Conservation (phyloP, 352 stramenopile genomes). For the Phytophthora pinifolia region DNA sequence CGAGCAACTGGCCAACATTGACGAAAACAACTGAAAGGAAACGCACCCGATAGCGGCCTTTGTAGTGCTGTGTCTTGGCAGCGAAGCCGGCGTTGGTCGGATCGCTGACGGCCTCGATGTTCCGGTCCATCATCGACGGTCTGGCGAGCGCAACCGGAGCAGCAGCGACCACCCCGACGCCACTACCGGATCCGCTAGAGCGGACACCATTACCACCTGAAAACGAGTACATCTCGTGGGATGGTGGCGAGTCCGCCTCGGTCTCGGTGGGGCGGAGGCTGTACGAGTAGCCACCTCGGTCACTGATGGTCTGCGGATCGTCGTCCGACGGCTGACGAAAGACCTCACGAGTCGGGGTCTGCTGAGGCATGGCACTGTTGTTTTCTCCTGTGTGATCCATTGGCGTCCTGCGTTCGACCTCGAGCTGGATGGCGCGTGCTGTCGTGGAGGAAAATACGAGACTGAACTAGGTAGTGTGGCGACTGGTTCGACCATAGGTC, state of each 20-base stretch:
- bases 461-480: conserved; percentile 23
- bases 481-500: too few species aligned
- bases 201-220: conserved; percentile 15
- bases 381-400: conserved; percentile 3
- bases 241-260: conserved; percentile 7
- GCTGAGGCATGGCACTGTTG: conserved; percentile 25
- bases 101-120: conserved; percentile 31
- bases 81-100: conserved; percentile 7
- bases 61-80: conserved; percentile 32
- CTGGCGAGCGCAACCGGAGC: conserved; percentile 18
- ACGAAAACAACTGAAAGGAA: neutral
- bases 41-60: conserved; percentile 32
- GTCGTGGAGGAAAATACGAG: conserved; percentile 12
- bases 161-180: conserved; percentile 4
- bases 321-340: conserved; percentile 23
- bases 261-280: conserved; percentile 23
- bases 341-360: conserved; percentile 23
- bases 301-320: conserved; percentile 25
- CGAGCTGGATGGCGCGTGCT: conserved; percentile 1
- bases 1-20: too few species aligned
- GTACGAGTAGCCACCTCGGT: conserved; percentile 22
- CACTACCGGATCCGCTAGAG: conserved; percentile 13
- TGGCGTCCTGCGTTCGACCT: conserved; percentile 3
- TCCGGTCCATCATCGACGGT: conserved; percentile 29
- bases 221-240: conserved; percentile 23